Evolutionary conservation across 768 basidiomycete genomes (phyloP).

Genomic region (Suillus occidentalis): DNA sequence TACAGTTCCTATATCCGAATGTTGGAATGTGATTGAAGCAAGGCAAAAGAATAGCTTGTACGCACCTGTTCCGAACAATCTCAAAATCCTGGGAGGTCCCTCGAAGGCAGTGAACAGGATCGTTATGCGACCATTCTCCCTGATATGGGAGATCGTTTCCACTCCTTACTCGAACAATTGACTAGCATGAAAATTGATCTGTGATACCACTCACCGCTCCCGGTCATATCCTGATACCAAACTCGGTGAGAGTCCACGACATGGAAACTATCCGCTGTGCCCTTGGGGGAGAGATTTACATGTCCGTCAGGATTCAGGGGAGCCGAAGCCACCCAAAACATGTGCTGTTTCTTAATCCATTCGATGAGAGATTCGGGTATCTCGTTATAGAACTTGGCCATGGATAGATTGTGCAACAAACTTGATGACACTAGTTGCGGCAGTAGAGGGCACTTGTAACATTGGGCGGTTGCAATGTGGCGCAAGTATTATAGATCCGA

Average conservation of each 20-base stretch:
- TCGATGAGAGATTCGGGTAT: slow-evolving; percentile 52
- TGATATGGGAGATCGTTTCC: slow-evolving; percentile 61
- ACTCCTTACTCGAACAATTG: slow-evolving; percentile 35
- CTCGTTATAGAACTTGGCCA: slow-evolving; percentile 59
- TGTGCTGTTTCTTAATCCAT: slow-evolving; percentile 63
- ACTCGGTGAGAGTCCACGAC: slow-evolving; percentile 52
- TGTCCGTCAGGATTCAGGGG: slow-evolving; percentile 58
- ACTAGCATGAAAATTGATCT: not conserved
- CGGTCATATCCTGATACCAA: slow-evolving; percentile 75
- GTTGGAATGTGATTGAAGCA: not conserved
- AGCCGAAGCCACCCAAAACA: slow-evolving; percentile 74
- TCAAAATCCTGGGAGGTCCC: slow-evolving; percentile 56
- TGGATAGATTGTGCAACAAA: slow-evolving; percentile 21
- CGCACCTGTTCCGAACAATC: slow-evolving; percentile 59
- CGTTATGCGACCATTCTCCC: slow-evolving; percentile 65
- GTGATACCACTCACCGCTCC: slow-evolving; percentile 47
- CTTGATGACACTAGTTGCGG: not conserved
- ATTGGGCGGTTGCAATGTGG: no score
- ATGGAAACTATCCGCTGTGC: slow-evolving; percentile 61
- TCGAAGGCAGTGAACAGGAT: slow-evolving; percentile 63
- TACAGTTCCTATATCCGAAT: slow-evolving; percentile 44
- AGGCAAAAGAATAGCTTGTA: not conserved
- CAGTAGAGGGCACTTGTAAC: not conserved
- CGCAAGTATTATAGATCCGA: no score
- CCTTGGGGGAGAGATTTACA: slow-evolving; percentile 71